These are phyloP conservation scores for Trametopsis cervina DNA, from an alignment of 768 basidiomycete genomes.

Conservation along the genomic window DNA sequence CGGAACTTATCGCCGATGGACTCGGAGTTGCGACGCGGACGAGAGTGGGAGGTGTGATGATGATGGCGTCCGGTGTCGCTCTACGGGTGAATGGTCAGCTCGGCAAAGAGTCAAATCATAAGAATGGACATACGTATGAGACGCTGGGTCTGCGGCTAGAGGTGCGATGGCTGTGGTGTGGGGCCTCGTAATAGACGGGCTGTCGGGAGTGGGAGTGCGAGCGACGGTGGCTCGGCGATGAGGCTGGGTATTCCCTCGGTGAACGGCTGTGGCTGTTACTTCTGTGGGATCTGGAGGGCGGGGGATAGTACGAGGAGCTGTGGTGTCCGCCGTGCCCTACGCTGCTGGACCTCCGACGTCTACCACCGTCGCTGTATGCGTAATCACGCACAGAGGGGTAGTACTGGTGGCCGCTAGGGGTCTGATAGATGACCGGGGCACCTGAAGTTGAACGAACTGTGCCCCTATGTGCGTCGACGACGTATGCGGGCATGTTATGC, in stretches of 20 bases:
- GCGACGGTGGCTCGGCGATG: slow-evolving; percentile 11
- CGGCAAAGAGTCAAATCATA: too few species aligned
- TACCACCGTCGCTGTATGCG: slow-evolving; percentile 7
- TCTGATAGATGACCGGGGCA: slow-evolving; percentile 16
- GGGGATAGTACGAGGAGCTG: slow-evolving; percentile 5
- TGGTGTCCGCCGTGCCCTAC: slow-evolving; percentile 13
- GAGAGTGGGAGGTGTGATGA: slow-evolving; percentile 9
- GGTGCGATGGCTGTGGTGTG: slow-evolving; percentile 10
- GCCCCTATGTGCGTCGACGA: slow-evolving; percentile 19
- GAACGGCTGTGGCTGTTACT: slow-evolving; percentile 11
- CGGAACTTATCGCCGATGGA: slow-evolving; percentile 33
- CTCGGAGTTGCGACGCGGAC: slow-evolving; percentile 15
- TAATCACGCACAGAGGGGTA: slow-evolving; percentile 6
- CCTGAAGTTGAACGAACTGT: slow-evolving; percentile 17
- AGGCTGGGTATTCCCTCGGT: slow-evolving; percentile 1
- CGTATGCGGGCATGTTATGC: slow-evolving; percentile 19
- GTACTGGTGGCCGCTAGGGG: slow-evolving; percentile 10
- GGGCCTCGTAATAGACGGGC: slow-evolving; percentile 4
- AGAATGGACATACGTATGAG: slow-evolving; percentile 12
- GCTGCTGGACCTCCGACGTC: slow-evolving; percentile 14
- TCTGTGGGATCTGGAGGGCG: slow-evolving; percentile 5
- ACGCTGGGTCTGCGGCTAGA: slow-evolving; percentile 7
- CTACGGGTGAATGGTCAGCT: slow-evolving; percentile 6
- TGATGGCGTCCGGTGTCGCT: slow-evolving; percentile 9
- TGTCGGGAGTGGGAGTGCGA: slow-evolving; percentile 14